phyloP scores from a whole-genome alignment of 2,329 filamentous ascomycete species.

The Diplodia intermedia region DNA sequence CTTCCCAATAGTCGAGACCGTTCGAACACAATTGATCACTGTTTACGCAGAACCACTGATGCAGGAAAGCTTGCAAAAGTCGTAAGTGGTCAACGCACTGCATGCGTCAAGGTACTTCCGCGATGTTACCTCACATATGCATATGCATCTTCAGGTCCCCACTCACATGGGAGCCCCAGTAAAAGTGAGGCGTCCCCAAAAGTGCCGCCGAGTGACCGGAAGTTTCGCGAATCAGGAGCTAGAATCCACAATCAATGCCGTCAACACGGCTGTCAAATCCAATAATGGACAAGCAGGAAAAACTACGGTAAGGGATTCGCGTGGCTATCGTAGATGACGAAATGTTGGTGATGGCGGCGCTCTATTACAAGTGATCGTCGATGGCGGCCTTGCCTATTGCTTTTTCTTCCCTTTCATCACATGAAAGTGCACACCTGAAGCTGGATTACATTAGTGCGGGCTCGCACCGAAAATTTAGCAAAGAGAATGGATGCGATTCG shows the following conservation, averaged over 20 bases:
- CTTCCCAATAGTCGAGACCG: neutral
- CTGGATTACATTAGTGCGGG: neutral
- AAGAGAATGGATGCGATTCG: neutral
- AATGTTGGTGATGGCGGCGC: neutral
- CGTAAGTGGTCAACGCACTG: neutral
- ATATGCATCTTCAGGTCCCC: neutral
- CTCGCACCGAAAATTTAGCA: neutral
- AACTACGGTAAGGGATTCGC: no score
- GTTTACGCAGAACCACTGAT: neutral
- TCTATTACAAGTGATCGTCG: neutral
- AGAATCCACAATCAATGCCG: neutral
- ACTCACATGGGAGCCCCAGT: neutral
- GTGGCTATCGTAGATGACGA: neutral
- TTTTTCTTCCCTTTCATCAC: neutral
- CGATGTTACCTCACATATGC: slow-evolving; percentile 7
- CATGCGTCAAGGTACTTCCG: slow-evolving; percentile 9
- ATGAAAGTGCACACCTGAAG: neutral
- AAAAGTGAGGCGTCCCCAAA: neutral
- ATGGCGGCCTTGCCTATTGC: neutral
- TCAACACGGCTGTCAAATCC: neutral
- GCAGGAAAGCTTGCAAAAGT: neutral
- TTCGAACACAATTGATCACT: neutral
- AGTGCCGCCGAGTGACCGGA: neutral
- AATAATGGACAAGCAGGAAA: neutral
- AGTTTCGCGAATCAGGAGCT: neutral